Base-by-base conservation (phyloP, 208 protist species). In the Wallacemonas collosoma region DNA sequence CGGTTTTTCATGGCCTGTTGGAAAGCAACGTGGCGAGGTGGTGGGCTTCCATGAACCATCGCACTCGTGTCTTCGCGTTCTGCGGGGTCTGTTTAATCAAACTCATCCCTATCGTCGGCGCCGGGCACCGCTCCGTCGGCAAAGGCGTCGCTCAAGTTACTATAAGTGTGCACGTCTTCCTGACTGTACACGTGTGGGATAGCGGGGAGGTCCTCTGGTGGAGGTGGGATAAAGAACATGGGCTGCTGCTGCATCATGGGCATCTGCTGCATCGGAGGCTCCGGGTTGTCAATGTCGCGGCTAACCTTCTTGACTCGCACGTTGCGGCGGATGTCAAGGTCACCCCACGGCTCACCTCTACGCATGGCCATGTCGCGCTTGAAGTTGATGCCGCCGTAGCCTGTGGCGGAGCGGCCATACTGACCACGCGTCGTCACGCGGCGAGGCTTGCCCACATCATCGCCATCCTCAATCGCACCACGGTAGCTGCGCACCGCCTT, bases 341-440 rank as follows among this genome's bases (percentile, higher is more conserved):
- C 74, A 40, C 86, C 86, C 83, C 81, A 88, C 67, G 76, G 72
- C 73, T 87, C 82, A 12, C 87, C 87, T 9, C 75, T 79, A 51
- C 73, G 75, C 84, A 93, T 93, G 36, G 80, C 84, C 1, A 73
- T 71, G 36, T 84, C 71, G 35, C 84, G 83, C 75, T 88, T 87
- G 70, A 86, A 88, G 62, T 83, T 81, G 68, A 93, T 82, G 47
- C 87, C 87, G 60, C 83, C 87, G 77, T 93, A 93, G 57, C 87
- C 84, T 1, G 79, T 90, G 3, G 75, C 71, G 71, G 69, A 64
- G 51, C 73, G 62, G 47, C 76, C 81, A 58, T 85, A 64, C 44
- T 80, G 64, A 70, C 76, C 79, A 56, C 80, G 79, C 41, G 75
- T 83, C 11, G 72, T 82, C 50, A 85, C 75, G 38, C 84, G 84